Conservation (phyloP, 768 basidiomycete species). For the Boletus rubropictus region DNA sequence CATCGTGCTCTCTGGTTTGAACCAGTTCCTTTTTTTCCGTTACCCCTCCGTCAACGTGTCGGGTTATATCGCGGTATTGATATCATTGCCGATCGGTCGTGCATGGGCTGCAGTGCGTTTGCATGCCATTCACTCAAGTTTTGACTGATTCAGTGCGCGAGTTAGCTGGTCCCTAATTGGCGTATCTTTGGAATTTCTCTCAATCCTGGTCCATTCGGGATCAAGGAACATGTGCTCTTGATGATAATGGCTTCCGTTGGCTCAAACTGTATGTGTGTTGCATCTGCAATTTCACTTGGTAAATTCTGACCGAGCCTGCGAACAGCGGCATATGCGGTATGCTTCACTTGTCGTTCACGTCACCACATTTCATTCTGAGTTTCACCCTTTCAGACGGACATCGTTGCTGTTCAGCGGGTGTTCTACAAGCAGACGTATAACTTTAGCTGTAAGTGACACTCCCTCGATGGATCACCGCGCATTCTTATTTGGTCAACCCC, state of each 20-base stretch:
- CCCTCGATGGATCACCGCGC: too few species aligned
- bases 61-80: constrained; percentile 60
- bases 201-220: constrained; percentile 71
- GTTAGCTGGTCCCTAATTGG: constrained; percentile 45
- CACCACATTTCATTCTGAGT: background rate
- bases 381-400: constrained; percentile 44
- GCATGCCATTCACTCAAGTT: background rate
- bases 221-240: constrained; percentile 68
- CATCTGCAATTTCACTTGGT: background rate
- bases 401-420: constrained; percentile 66
- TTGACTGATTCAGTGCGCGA: background rate
- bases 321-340: constrained; percentile 44
- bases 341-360: background rate
- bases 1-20: constrained; percentile 62
- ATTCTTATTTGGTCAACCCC: background rate
- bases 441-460: constrained; percentile 39
- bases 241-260: constrained; percentile 62
- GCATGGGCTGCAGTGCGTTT: constrained; percentile 45
- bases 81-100: constrained; percentile 65
- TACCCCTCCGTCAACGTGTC: constrained; percentile 44
- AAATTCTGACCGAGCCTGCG: background rate
- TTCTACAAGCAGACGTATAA: constrained; percentile 56
- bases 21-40: constrained; percentile 74
- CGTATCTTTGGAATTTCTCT: constrained; percentile 53
- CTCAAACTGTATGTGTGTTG: constrained; percentile 18